Conservation (phyloP, 805 yeast genomes). For the Yarrowia sp. region DNA sequence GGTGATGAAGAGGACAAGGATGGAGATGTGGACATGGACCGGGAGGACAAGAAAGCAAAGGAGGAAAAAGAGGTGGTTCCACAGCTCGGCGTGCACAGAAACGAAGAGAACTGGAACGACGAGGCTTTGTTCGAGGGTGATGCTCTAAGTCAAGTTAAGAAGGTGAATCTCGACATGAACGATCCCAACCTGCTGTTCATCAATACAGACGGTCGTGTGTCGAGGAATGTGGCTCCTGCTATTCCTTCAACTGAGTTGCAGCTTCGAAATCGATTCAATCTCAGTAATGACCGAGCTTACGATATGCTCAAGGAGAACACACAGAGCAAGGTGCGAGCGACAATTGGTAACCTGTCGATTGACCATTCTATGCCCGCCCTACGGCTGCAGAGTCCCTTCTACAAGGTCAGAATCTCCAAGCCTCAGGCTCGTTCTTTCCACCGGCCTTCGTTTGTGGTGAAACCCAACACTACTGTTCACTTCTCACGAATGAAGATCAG, state of each 20-base stretch:
- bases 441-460: constrained; percentile 73
- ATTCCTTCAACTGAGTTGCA: constrained; percentile 53
- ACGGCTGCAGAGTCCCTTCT: constrained; percentile 87
- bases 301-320: constrained; percentile 83
- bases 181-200: constrained; percentile 81
- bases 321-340: constrained; percentile 89
- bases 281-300: constrained; percentile 89
- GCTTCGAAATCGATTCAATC: constrained; percentile 69
- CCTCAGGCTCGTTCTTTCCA: constrained; percentile 79
- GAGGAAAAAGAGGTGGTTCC: constrained; percentile 41
- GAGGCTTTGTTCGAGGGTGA: constrained; percentile 79
- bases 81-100: constrained; percentile 16
- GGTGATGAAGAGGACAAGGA: constrained; percentile 50
- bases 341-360: constrained; percentile 85
- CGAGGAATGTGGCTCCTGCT: constrained; percentile 9
- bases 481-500: constrained; percentile 78
- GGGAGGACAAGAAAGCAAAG: constrained; percentile 41
- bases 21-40: constrained; percentile 44
- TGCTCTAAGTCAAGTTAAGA: constrained; percentile 44
- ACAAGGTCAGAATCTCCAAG: constrained; percentile 75
- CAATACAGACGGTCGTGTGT: constrained; percentile 50
- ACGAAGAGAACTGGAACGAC: constrained; percentile 51
- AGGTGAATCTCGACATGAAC: constrained; percentile 73
- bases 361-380: constrained; percentile 92
- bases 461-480: constrained; percentile 78